Evolutionary conservation across 352 stramenopile genomes (phyloP), one percentile per base, ranked within the genome.

Genomic region (Sclerospora graminicola): DNA sequence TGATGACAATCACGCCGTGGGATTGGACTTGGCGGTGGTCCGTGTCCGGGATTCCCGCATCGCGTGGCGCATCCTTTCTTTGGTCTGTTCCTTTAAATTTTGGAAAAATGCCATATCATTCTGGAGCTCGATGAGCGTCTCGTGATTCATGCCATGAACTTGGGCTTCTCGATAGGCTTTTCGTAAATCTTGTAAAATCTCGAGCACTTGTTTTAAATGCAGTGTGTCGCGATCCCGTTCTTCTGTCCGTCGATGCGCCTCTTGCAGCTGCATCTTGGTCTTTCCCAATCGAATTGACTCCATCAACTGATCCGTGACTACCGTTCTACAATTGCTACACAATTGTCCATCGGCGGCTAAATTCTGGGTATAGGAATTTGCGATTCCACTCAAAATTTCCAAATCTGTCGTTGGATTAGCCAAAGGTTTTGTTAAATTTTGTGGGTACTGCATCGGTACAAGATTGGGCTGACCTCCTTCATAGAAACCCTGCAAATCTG

Each of bases 341-440:
- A 84, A 68, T 53, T 79, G 63, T 36, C 51, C 65, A 30, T 80
- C 59, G n/a, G 48, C 45, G 6, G 36, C 46, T 26, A 48, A 48
- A 37, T 72, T 83, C 48, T 78, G 66, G 34, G 76, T 89, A 56
- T 89, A 89, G 16, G 69, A 77, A 48, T 89, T 86, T 30, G 76
- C 76, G 41, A 89, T 89, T n/a, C 76, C 76, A 45, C 76, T 89
- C 26, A 89, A 47, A 61, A 89, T 89, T 52, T 89, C 76, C 32
- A 89, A 54, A 43, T 89, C 76, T 1, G 70, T 82, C 1, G 66
- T 67, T 8, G 66, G 44, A 39, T 72, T 73, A 19, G 49, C 41
- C 37, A 53, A 34, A 8, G 54, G 6, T 48, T 60, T 65, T 5
- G 16, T 11, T 29, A 64, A 28, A 36, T 38, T 58, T n/a, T 48